Conservation (phyloP, 1,284 basidiomycete genomes). For the Cutaneotrichosporon cutaneum region DNA sequence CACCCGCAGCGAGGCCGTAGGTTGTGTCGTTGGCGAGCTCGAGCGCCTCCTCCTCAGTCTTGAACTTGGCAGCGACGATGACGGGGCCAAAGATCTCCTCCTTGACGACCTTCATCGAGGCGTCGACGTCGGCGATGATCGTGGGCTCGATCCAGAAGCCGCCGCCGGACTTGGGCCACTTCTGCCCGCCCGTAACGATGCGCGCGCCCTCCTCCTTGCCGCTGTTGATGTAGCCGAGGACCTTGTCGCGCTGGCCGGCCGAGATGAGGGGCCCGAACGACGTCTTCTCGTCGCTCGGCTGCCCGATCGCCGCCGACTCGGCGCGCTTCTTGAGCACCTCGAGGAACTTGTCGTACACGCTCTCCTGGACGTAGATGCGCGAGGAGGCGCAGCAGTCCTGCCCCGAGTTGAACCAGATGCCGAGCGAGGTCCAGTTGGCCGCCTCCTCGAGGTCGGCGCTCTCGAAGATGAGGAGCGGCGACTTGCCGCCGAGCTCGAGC, state of each 20-base stretch:
- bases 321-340: conserved; percentile 65
- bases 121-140: conserved; percentile 45
- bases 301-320: conserved; percentile 67
- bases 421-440: conserved; percentile 55
- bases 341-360: conserved; percentile 77
- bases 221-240: conserved; percentile 82
- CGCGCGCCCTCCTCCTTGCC: conserved; percentile 85
- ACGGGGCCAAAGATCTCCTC: conserved; percentile 57
- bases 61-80: conserved; percentile 52
- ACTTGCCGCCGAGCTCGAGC: conserved; percentile 59
- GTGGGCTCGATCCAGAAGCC: conserved; percentile 53
- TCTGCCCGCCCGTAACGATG: conserved; percentile 70
- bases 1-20: conserved; percentile 82
- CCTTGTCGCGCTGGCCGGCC: conserved; percentile 79
- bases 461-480: conserved; percentile 55
- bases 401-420: conserved; percentile 43
- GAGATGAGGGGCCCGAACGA: conserved; percentile 81
- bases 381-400: conserved; percentile 50
- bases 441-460: conserved; percentile 68
- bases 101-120: conserved; percentile 41
- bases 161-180: conserved; percentile 37
- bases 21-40: conserved; percentile 75
- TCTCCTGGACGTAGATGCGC: conserved; percentile 71
- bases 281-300: conserved; percentile 68
- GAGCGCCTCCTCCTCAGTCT: conserved; percentile 56